Conservation (phyloP, 257 asterid species). For the Forsythia viridissima region DNA sequence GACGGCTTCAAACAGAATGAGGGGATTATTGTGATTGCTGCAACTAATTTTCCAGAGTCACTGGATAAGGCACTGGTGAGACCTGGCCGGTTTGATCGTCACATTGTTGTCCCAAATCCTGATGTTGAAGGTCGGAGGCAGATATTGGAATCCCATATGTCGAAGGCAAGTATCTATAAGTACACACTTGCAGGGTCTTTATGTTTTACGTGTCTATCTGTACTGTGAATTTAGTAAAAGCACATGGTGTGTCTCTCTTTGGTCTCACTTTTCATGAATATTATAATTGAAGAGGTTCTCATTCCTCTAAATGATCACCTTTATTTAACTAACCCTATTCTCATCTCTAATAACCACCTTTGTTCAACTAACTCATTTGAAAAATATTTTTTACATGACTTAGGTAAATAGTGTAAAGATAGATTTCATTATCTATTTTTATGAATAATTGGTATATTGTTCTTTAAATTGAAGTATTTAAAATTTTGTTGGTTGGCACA, state of each 20-base stretch:
- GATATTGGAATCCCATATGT: slow-evolving; percentile 90
- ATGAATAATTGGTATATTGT: not conserved
- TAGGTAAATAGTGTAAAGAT: not conserved
- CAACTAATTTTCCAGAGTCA: slow-evolving; percentile 90
- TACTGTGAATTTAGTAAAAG: no score
- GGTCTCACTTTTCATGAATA: not conserved
- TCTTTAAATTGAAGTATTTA: not conserved
- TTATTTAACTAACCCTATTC: not conserved
- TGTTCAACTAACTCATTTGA: not conserved
- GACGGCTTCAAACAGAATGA: slow-evolving; percentile 97
- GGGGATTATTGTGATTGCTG: slow-evolving; percentile 92
- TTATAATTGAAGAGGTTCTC: not conserved
- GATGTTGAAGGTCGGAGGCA: slow-evolving; percentile 97
- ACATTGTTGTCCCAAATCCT: slow-evolving; percentile 94
- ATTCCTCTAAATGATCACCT: no score
- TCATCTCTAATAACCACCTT: not conserved
- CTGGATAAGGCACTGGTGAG: slow-evolving; percentile 94
- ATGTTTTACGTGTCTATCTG: no score
- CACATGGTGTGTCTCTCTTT: not conserved
- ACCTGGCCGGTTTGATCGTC: slow-evolving; percentile 93
- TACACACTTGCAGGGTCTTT: no score
- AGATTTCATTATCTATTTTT: not conserved
- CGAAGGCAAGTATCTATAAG: slow-evolving; percentile 46
- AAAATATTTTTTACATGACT: not conserved
- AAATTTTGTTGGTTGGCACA: not conserved